Conservation (phyloP, 2,329 filamentous ascomycete species). For the Penicillium italicum region DNA sequence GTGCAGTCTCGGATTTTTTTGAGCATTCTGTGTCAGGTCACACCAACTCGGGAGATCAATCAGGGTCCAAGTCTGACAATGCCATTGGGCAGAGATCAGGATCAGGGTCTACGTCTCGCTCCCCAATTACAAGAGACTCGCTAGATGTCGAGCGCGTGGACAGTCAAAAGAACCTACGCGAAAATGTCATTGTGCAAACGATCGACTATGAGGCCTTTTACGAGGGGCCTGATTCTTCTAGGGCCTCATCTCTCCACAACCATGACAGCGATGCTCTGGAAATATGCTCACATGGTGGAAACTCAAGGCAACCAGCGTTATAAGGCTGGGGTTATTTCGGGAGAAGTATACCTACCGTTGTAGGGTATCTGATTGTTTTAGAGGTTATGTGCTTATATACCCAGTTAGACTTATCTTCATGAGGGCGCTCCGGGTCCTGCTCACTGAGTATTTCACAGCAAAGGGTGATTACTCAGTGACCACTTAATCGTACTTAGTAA, state of each 20-base stretch:
- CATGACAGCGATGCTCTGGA: neutral
- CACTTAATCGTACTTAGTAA: no score
- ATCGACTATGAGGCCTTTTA: conserved; percentile 6
- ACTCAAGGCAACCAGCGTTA: neutral
- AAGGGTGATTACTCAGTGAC: no score
- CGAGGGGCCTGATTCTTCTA: neutral
- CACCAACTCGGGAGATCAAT: neutral
- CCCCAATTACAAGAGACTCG: neutral
- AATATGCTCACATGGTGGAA: neutral
- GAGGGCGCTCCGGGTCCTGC: no score
- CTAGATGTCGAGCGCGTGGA: neutral
- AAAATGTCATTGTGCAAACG: neutral
- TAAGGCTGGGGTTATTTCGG: neutral
- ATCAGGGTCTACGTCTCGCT: neutral
- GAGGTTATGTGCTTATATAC: neutral
- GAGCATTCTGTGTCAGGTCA: conserved; percentile 8
- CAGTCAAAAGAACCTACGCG: neutral
- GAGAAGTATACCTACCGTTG: neutral
- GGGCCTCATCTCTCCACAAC: neutral
- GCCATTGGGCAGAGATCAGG: neutral
- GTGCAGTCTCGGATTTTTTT: conserved; percentile 7
- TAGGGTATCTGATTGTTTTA: neutral
- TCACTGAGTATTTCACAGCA: no score
- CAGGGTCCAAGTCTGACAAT: neutral
- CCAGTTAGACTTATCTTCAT: no score